Percentiles rank a stretch among this genome's conserved stretches.
These are phyloP conservation scores for Emericellopsis atlantica DNA, from an alignment of 2,329 filamentous ascomycete species.

Conservation along the genomic window DNA sequence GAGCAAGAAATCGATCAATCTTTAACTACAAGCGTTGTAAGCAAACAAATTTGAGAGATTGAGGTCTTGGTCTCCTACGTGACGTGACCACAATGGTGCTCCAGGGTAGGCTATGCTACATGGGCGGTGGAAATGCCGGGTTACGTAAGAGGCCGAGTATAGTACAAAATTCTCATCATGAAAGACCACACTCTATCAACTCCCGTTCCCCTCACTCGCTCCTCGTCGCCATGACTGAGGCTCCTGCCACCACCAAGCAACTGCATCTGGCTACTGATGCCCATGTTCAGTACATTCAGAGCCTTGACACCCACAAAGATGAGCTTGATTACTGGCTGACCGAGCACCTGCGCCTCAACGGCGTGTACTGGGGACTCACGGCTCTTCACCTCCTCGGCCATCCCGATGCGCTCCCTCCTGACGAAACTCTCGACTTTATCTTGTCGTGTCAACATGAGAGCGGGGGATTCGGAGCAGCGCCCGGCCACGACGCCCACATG, in stretches of 20 bases:
- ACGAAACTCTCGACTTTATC: constrained; percentile 82
- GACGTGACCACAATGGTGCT: no score
- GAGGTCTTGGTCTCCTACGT: no score
- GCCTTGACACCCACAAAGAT: constrained; percentile 81
- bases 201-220: background rate
- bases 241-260: constrained; percentile 17
- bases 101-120: no score
- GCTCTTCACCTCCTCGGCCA: constrained; percentile 74
- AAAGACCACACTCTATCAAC: no score
- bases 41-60: no score
- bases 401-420: constrained; percentile 68
- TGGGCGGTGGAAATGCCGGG: no score
- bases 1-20: no score
- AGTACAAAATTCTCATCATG: no score
- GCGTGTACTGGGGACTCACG: constrained; percentile 91
- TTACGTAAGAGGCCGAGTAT: no score
- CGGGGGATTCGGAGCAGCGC: constrained; percentile 88
- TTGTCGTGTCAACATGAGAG: constrained; percentile 81
- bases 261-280: constrained; percentile 35
- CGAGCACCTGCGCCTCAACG: constrained; percentile 89
- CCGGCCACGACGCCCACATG: constrained; percentile 91
- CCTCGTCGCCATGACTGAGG: constrained; percentile 14
- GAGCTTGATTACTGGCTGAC: constrained; percentile 97
- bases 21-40: no score
- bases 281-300: constrained; percentile 89